Evolutionary conservation across 202 grass and related monocot genomes (phyloP).

Genomic region (Alloteropsis angusta): DNA sequence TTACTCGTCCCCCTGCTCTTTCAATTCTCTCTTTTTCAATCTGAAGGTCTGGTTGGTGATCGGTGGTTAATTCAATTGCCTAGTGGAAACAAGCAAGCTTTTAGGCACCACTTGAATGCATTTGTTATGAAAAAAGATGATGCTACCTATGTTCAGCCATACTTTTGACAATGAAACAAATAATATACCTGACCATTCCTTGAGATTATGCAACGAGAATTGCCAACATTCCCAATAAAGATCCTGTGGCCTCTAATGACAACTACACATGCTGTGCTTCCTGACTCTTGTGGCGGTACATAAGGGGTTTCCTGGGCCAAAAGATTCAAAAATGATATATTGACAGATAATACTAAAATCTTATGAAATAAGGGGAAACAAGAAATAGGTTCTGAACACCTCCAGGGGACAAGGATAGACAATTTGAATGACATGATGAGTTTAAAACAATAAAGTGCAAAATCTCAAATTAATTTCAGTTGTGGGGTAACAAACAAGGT

Average conservation of each 20-base stretch:
- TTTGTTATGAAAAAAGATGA: slow-evolving; percentile 2
- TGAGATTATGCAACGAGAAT: slow-evolving; percentile 32
- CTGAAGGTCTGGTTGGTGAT: slow-evolving; percentile 1
- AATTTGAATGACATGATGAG: not conserved
- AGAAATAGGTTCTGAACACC: not conserved
- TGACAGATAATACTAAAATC: not conserved
- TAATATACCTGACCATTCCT: slow-evolving; percentile 20
- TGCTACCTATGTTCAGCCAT: not conserved
- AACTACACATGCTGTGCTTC: slow-evolving; percentile 32
- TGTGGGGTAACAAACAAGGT: slow-evolving; percentile 7
- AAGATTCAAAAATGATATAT: not conserved
- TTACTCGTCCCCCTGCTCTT: slow-evolving; percentile 22
- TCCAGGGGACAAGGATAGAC: not conserved
- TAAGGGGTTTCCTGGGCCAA: not conserved
- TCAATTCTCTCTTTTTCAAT: not conserved
- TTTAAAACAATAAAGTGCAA: not conserved
- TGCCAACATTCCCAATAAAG: slow-evolving; percentile 21
- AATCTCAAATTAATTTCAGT: slow-evolving; percentile 7
- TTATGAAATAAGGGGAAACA: not conserved
- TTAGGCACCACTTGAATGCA: not conserved
- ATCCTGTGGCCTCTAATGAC: slow-evolving; percentile 20
- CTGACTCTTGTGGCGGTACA: not conserved
- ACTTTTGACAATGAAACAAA: slow-evolving; percentile 22
- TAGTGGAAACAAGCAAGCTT: not conserved
- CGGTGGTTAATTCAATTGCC: slow-evolving; percentile 20